Conservation (phyloP, 805 yeast species). For the Kregervanrija delftensis region DNA sequence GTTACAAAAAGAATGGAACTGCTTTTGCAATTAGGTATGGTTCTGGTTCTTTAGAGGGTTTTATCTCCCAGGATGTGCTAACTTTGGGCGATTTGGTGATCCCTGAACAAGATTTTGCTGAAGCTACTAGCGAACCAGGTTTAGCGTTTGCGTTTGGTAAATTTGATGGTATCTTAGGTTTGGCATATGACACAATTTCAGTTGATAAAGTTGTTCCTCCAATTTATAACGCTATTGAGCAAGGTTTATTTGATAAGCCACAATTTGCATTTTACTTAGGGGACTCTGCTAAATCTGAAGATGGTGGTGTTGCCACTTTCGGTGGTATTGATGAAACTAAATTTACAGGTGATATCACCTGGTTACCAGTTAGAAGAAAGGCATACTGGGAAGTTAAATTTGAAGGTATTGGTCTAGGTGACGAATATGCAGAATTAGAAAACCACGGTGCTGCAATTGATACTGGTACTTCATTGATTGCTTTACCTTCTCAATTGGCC, state of each 20-base stretch:
- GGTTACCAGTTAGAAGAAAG: constrained; percentile 98
- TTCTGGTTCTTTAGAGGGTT: constrained; percentile 89
- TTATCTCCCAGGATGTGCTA: constrained; percentile 78
- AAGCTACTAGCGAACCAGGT: constrained; percentile 96
- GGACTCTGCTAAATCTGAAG: constrained; percentile 56
- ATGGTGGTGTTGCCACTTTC: constrained; percentile 89
- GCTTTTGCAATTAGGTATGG: constrained; percentile 86
- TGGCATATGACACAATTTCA: constrained; percentile 88
- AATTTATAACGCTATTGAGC: constrained; percentile 76
- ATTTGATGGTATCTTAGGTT: constrained; percentile 95
- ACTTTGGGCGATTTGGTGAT: constrained; percentile 78
- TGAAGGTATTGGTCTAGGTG: constrained; percentile 86
- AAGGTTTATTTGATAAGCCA: constrained; percentile 75
- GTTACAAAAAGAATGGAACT: constrained; percentile 83
- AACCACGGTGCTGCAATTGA: constrained; percentile 95
- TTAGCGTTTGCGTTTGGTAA: constrained; percentile 97
- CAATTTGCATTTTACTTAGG: constrained; percentile 91
- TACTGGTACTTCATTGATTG: constrained; percentile 95
- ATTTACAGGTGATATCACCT: constrained; percentile 78
- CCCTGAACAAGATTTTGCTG: constrained; percentile 90
- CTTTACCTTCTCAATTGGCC: constrained; percentile 91
- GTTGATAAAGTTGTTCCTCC: constrained; percentile 92
- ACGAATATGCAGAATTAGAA: constrained; percentile 77
- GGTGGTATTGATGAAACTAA: constrained; percentile 85
- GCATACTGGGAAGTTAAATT: constrained; percentile 99